A percentile compares a stretch with the other conserved stretches of the same genome.
Evolutionary conservation across 2,329 filamentous ascomycete species (phyloP).

Genomic region (Pestalotiopsis sp.): DNA sequence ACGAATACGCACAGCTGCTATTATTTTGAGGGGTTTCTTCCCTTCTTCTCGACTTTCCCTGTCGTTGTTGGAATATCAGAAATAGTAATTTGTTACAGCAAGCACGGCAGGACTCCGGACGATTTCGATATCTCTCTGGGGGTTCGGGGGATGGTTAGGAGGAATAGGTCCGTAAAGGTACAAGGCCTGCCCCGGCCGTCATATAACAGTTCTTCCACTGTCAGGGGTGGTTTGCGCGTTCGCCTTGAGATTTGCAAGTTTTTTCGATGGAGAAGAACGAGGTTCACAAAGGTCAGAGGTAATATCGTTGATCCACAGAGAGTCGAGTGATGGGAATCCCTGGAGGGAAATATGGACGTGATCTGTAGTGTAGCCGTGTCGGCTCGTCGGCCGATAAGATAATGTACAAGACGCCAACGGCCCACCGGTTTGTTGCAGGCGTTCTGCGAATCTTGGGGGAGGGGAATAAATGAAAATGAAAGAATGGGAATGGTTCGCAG

Average conservation of each 20-base stretch:
- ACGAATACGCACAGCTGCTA: background rate
- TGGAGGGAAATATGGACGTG: too few relatives aligned
- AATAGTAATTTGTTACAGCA: too few relatives aligned
- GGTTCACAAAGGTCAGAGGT: background rate
- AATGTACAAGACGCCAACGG: too few relatives aligned
- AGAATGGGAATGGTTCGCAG: background rate
- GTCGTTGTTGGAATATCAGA: background rate
- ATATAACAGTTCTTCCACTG: background rate
- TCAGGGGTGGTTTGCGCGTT: background rate
- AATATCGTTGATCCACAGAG: background rate
- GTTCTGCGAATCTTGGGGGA: background rate
- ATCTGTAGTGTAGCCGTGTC: too few relatives aligned
- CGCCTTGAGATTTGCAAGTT: background rate
- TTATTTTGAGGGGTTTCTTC: background rate
- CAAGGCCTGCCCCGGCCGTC: background rate
- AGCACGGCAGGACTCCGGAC: too few relatives aligned
- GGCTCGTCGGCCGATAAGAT: too few relatives aligned
- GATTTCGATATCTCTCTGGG: background rate
- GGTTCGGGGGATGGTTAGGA: background rate
- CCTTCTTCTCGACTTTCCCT: background rate
- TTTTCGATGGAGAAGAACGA: background rate
- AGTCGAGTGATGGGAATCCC: background rate
- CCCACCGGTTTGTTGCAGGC: too few relatives aligned
- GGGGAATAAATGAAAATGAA: background rate
- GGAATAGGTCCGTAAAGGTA: background rate